These are phyloP conservation scores for Tetrahymena malaccensis DNA, from an alignment of 73 alveolate species.

Conservation along the genomic window DNA sequence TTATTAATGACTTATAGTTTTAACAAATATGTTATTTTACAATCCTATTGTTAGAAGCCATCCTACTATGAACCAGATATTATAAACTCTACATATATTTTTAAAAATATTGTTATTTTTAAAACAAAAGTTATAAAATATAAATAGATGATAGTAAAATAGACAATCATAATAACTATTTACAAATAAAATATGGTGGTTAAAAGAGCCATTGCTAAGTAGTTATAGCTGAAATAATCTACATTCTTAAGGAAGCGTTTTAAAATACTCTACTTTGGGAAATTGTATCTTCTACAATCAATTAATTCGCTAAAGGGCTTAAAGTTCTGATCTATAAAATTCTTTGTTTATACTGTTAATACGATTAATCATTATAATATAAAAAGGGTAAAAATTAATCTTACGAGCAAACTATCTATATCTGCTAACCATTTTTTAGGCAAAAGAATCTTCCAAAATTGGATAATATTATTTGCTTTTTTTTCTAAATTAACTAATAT, in stretches of 20 bases:
- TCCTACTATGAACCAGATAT: background rate
- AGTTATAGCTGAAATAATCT: background rate
- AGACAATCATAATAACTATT: background rate
- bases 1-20: background rate
- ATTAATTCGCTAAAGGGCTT: background rate
- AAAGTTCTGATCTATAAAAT: background rate
- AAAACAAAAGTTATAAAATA: background rate
- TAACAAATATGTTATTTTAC: background rate
- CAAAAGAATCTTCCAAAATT: background rate
- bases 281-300: background rate
- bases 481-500: no score
- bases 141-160: background rate
- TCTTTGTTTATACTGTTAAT: background rate
- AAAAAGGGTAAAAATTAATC: background rate
- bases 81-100: background rate
- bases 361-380: background rate
- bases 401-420: background rate
- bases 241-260: background rate
- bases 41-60: background rate
- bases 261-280: background rate
- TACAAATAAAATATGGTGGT: background rate
- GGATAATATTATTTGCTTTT: background rate
- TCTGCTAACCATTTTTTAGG: background rate
- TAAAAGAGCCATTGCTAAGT: background rate
- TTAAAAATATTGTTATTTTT: background rate